phyloP scores from a whole-genome alignment of 495 filamentous ascomycete species.

The Pyrenula aspistea region DNA sequence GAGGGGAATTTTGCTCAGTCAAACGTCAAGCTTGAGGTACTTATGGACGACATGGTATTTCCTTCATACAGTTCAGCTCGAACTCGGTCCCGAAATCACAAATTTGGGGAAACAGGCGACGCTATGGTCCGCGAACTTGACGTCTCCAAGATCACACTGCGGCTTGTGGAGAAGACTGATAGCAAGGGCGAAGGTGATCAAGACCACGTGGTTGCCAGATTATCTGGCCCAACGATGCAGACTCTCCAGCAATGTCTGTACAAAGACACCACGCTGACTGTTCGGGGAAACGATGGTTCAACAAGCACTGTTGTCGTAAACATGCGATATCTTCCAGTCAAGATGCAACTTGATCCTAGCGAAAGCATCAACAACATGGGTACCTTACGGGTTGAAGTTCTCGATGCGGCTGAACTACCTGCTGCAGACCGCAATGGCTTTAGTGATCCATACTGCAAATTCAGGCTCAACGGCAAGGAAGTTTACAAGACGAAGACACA shows the following conservation, averaged over 20 bases:
- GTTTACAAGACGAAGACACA: constrained; percentile 87
- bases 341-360: constrained; percentile 85
- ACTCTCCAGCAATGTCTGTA: constrained; percentile 83
- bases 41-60: constrained; percentile 92
- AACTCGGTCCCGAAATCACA: constrained; percentile 48
- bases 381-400: constrained; percentile 76
- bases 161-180: constrained; percentile 62
- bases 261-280: constrained; percentile 68
- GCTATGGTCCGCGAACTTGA: constrained; percentile 94
- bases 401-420: constrained; percentile 79
- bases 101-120: constrained; percentile 82
- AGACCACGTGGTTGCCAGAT: constrained; percentile 64
- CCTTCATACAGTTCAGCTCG: constrained; percentile 74
- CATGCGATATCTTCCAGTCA: constrained; percentile 84
- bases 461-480: constrained; percentile 73
- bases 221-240: constrained; percentile 74
- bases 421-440: constrained; percentile 90
- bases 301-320: constrained; percentile 76
- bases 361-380: constrained; percentile 99
- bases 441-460: constrained; percentile 94
- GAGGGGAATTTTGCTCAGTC: constrained; percentile 69
- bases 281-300: constrained; percentile 65
- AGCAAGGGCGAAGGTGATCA: constrained; percentile 58
- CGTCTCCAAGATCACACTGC: constrained; percentile 82
- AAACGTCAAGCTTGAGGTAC: constrained; percentile 70